Percentiles rank a stretch among this genome's conserved stretches.
Evolutionary conservation across 495 filamentous ascomycete species (phyloP).

Genomic region (Saxispiralis lemnorum): DNA sequence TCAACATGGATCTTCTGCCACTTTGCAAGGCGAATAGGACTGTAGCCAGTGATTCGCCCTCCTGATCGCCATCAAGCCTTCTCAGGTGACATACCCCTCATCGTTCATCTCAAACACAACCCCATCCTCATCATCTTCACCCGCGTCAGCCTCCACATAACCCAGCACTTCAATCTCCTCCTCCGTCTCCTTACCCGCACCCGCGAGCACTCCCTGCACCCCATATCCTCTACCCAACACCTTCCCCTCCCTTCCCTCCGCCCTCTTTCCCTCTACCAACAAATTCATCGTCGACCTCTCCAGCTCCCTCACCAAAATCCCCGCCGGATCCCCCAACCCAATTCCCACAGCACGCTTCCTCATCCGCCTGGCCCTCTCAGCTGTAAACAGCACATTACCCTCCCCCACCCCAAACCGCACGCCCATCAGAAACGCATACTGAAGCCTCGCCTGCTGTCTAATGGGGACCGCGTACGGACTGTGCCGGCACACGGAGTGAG

Average conservation of each 20-base stretch:
- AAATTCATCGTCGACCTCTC: neutral
- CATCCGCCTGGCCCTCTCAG: neutral
- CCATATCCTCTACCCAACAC: neutral
- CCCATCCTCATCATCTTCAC: neutral
- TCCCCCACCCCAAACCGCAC: too few relatives aligned
- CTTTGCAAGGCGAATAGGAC: too few relatives aligned
- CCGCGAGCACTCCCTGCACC: neutral
- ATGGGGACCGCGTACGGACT: too few relatives aligned
- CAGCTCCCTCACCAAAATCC: neutral
- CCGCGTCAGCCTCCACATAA: neutral
- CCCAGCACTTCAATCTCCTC: neutral
- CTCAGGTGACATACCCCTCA: neutral
- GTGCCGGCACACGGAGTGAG: too few relatives aligned
- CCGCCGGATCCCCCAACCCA: neutral
- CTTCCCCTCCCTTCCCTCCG: neutral
- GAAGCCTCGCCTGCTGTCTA: too few relatives aligned
- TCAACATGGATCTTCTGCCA: too few relatives aligned
- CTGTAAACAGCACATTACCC: too few relatives aligned
- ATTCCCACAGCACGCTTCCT: neutral
- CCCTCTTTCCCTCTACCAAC: neutral
- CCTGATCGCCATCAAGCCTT: neutral
- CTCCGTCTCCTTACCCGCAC: neutral
- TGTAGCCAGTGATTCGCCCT: too few relatives aligned
- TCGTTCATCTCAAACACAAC: neutral
- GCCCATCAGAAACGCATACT: too few relatives aligned